Evolutionary conservation across 768 basidiomycete species (phyloP).

Genomic region (Termitomyces sp.): DNA sequence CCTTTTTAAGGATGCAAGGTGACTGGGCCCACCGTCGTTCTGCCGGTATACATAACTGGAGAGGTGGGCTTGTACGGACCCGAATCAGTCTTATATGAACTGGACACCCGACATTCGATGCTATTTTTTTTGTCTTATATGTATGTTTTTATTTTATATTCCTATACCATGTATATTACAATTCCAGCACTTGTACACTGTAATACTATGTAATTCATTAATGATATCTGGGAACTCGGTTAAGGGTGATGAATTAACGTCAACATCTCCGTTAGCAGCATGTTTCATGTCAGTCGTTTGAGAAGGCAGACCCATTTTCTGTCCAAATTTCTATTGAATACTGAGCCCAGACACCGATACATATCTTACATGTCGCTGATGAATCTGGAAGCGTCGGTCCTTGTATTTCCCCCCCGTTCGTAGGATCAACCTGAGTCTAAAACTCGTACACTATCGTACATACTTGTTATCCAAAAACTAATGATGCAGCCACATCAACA

Average conservation of each 20-base stretch:
- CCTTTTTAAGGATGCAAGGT: constrained; percentile 85
- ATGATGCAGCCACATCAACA: constrained; percentile 81
- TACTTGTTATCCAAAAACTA: constrained; percentile 22
- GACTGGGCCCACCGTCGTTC: constrained; percentile 79
- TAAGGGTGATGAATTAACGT: not conserved
- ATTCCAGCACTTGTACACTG: constrained; percentile 22
- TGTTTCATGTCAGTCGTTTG: no score
- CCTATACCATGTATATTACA: constrained; percentile 20
- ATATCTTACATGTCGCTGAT: not conserved
- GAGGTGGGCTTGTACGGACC: constrained; percentile 79
- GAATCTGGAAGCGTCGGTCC: not conserved
- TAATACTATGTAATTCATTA: constrained; percentile 3
- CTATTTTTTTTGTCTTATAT: constrained; percentile 4
- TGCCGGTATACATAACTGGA: constrained; percentile 87
- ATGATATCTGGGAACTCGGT: not conserved
- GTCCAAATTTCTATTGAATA: no score
- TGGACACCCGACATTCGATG: not conserved
- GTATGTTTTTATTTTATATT: constrained; percentile 3
- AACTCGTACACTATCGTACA: constrained; percentile 20
- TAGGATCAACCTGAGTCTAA: not conserved
- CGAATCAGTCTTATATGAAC: constrained; percentile 71
- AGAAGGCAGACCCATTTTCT: no score
- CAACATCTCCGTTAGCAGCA: not conserved
- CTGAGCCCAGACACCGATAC: no score
- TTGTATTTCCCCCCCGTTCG: not conserved